Percentiles rank a stretch among this genome's conserved stretches.
phyloP scores from a whole-genome alignment of 2,329 filamentous ascomycete genomes.

The Colletotrichum lindemuthianum region DNA sequence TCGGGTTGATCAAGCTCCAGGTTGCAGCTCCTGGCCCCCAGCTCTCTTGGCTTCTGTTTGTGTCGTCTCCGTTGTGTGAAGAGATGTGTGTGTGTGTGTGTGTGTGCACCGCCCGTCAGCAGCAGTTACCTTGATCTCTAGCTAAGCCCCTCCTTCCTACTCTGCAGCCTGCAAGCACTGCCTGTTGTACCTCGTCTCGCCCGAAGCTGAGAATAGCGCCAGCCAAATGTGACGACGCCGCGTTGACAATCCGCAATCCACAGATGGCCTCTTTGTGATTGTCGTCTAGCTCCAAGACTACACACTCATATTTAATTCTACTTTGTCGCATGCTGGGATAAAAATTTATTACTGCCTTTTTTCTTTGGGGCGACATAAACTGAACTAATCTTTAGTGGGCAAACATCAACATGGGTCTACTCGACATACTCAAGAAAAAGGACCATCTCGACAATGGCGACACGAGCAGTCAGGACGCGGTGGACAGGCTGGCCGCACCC shows the following conservation, averaged over 20 bases:
- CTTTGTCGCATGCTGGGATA: neutral
- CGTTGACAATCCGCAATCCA: slow-evolving; percentile 13
- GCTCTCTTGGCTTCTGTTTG: no score
- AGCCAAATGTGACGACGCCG: slow-evolving; percentile 21
- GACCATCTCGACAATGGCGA: slow-evolving; percentile 52
- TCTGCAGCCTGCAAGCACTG: neutral
- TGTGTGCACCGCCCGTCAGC: slow-evolving; percentile 18
- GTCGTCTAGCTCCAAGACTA: slow-evolving; percentile 1
- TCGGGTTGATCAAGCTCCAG: neutral
- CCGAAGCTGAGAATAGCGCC: slow-evolving; percentile 31
- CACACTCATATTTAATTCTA: neutral
- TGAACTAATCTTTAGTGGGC: neutral
- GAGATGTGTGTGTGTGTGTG: no score
- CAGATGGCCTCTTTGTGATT: slow-evolving; percentile 13
- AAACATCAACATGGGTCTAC: slow-evolving; percentile 57
- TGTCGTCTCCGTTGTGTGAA: no score
- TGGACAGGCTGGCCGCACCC: slow-evolving; percentile 51
- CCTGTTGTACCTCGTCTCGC: neutral
- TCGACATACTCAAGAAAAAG: slow-evolving; percentile 65
- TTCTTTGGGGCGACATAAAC: neutral
- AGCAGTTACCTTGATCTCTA: neutral
- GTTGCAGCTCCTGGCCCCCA: no score
- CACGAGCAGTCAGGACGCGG: slow-evolving; percentile 49
- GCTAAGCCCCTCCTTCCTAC: slow-evolving; percentile 23
- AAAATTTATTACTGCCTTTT: neutral